Conservation (phyloP, 2,329 filamentous ascomycete genomes). For the Talaromyces marneffei region DNA sequence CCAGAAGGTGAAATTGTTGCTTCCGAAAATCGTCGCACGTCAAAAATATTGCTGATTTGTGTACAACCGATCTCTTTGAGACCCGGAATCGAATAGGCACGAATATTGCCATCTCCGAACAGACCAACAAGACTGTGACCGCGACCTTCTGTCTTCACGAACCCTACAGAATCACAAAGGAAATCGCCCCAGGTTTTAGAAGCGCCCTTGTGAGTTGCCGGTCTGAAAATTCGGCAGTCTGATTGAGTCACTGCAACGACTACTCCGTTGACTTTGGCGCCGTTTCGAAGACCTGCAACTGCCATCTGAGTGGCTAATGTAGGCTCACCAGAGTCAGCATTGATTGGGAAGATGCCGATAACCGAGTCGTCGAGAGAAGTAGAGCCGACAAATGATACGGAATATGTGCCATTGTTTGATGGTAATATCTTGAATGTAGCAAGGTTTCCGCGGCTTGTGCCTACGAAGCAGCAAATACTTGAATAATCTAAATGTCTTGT, state of each 20-base stretch:
- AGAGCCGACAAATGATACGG: conserved; percentile 64
- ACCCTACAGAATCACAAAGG: conserved; percentile 72
- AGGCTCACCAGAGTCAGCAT: conserved; percentile 67
- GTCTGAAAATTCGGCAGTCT: conserved; percentile 82
- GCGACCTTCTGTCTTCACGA: conserved; percentile 67
- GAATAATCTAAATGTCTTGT: conserved; percentile 61
- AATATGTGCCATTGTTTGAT: conserved; percentile 61
- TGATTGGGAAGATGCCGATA: conserved; percentile 71
- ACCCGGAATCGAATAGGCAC: conserved; percentile 79
- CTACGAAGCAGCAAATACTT: conserved; percentile 86
- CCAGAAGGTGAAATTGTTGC: conserved; percentile 70
- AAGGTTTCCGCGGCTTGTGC: conserved; percentile 76
- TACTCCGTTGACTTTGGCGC: conserved; percentile 70
- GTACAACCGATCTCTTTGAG: conserved; percentile 75
- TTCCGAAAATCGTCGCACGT: conserved; percentile 64
- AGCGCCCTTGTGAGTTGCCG: conserved; percentile 79
- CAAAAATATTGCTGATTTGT: conserved; percentile 60
- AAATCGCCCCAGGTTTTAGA: conserved; percentile 81
- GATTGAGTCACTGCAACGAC: conserved; percentile 68
- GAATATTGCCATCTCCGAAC: conserved; percentile 73
- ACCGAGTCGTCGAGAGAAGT: conserved; percentile 62
- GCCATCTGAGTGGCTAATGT: conserved; percentile 69
- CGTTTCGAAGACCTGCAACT: conserved; percentile 70
- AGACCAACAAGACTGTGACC: conserved; percentile 76
- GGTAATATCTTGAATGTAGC: conserved; percentile 89